Conservation (phyloP, 2,329 filamentous ascomycete genomes). For the Cadophora sp. region DNA sequence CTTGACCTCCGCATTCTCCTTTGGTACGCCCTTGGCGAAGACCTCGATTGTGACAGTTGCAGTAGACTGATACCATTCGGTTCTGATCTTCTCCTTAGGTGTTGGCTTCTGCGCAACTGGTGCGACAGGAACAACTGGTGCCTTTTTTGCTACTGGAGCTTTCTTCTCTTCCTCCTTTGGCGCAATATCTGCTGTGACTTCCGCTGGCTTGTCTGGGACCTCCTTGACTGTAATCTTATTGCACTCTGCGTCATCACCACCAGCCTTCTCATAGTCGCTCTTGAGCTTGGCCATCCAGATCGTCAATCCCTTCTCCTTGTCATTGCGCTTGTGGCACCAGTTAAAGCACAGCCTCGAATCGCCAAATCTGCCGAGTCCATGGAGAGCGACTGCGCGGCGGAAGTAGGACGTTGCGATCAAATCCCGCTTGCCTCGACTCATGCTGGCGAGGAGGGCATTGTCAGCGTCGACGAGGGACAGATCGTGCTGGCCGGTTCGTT, state of each 20-base stretch:
- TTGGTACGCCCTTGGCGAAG: conserved; percentile 68
- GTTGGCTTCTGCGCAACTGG: conserved; percentile 44
- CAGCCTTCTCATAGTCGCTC: conserved; percentile 56
- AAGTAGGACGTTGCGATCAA: conserved; percentile 83
- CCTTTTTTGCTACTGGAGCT: conserved; percentile 16
- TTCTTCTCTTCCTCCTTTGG: conserved; percentile 22
- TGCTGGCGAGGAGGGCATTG: conserved; percentile 65
- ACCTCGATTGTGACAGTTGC: conserved; percentile 68
- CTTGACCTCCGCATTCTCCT: conserved; percentile 61
- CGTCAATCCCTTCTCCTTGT: conserved; percentile 57
- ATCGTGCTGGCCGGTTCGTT: conserved; percentile 65
- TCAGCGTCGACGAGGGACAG: conserved; percentile 75
- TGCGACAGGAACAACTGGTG: conserved; percentile 13
- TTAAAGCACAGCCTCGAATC: conserved; percentile 77
- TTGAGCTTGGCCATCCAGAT: conserved; percentile 66
- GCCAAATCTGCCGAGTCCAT: conserved; percentile 72
- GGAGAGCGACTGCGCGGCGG: conserved; percentile 77
- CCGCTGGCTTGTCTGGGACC: conserved; percentile 54
- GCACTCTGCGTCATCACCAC: conserved; percentile 55
- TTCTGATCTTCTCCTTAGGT: conserved; percentile 64
- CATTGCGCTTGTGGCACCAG: conserved; percentile 59
- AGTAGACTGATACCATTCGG: conserved; percentile 72
- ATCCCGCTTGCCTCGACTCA: conserved; percentile 74
- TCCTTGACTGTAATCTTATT: conserved; percentile 56
- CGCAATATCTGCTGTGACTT: conserved; percentile 39